Percentiles rank a stretch among this genome's conserved stretches.
Evolutionary conservation across 768 basidiomycete genomes (phyloP).

Genomic region (Tricholoma furcatifolium): DNA sequence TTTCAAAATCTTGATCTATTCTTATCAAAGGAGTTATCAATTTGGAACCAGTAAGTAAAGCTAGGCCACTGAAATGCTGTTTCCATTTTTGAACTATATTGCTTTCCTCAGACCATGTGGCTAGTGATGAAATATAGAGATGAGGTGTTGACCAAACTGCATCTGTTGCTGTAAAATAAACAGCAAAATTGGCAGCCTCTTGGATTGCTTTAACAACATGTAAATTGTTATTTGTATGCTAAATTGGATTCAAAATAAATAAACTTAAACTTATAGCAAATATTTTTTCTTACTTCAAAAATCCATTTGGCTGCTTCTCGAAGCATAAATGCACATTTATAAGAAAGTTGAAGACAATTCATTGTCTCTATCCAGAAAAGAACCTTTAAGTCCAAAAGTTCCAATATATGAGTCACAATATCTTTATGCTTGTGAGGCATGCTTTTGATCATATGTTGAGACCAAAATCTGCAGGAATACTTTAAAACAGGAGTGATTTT

Average conservation of each 20-base stretch:
- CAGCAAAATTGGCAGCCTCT: slow-evolving; percentile 17
- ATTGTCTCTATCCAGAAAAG: background rate
- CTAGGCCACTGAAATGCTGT: slow-evolving; percentile 10
- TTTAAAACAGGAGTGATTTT: background rate
- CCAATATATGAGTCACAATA: background rate
- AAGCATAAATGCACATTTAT: background rate
- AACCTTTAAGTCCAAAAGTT: background rate
- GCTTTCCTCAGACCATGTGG: slow-evolving; percentile 17
- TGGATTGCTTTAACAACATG: background rate
- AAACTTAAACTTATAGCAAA: background rate
- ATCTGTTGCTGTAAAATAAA: background rate
- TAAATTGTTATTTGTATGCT: background rate
- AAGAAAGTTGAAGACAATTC: background rate
- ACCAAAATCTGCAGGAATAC: background rate
- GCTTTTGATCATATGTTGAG: background rate
- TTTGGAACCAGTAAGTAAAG: background rate
- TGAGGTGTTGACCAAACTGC: slow-evolving; percentile 20
- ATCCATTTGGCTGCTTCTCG: background rate
- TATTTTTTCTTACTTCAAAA: background rate
- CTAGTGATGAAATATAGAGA: slow-evolving; percentile 23
- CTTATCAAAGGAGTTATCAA: background rate
- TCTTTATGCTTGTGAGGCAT: background rate
- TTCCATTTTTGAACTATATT: slow-evolving; percentile 9
- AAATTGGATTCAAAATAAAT: background rate
- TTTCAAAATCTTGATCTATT: slow-evolving; percentile 5